These are phyloP conservation scores for Mayamaea pseudoterrestris DNA, from an alignment of 108 stramenopile genomes.

Conservation along the genomic window DNA sequence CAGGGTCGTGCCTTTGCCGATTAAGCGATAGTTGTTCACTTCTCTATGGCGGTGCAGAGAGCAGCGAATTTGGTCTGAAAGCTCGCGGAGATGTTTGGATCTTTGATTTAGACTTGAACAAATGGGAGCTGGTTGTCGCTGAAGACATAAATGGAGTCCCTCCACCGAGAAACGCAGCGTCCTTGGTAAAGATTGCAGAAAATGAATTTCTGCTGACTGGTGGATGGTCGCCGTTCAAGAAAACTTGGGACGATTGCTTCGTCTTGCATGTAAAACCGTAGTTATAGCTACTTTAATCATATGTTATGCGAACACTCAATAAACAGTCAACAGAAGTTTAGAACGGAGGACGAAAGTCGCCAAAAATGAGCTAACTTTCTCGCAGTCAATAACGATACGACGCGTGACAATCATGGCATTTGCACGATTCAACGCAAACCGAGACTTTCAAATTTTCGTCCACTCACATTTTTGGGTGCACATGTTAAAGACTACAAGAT, in stretches of 20 bases:
- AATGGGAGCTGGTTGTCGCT: slow-evolving; percentile 18
- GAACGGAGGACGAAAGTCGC: too few relatives aligned
- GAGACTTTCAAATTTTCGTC: too few relatives aligned
- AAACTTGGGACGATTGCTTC: slow-evolving; percentile 43
- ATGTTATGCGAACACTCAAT: too few relatives aligned
- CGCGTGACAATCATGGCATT: too few relatives aligned
- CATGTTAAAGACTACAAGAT: too few relatives aligned
- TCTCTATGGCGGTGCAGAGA: slow-evolving; percentile 43
- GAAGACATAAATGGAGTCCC: slow-evolving; percentile 9
- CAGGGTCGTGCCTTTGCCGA: slow-evolving; percentile 39
- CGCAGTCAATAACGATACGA: too few relatives aligned
- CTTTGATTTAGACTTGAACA: slow-evolving; percentile 21
- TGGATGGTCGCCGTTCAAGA: slow-evolving; percentile 60
- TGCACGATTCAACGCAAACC: too few relatives aligned
- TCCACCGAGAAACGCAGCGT: slow-evolving; percentile 65
- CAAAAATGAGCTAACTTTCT: too few relatives aligned
- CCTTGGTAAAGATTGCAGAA: slow-evolving; percentile 14
- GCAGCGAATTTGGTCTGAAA: slow-evolving; percentile 19
- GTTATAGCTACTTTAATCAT: too few relatives aligned
- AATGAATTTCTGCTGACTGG: slow-evolving; percentile 39
- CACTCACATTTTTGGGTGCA: too few relatives aligned
- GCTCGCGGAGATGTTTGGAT: slow-evolving; percentile 47
- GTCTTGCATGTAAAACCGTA: too few relatives aligned
- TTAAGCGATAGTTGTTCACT: slow-evolving; percentile 27
- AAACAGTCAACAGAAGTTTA: too few relatives aligned